Base-by-base conservation (phyloP, 2,329 filamentous ascomycete genomes). In the Pestalotiopsis sp. region DNA sequence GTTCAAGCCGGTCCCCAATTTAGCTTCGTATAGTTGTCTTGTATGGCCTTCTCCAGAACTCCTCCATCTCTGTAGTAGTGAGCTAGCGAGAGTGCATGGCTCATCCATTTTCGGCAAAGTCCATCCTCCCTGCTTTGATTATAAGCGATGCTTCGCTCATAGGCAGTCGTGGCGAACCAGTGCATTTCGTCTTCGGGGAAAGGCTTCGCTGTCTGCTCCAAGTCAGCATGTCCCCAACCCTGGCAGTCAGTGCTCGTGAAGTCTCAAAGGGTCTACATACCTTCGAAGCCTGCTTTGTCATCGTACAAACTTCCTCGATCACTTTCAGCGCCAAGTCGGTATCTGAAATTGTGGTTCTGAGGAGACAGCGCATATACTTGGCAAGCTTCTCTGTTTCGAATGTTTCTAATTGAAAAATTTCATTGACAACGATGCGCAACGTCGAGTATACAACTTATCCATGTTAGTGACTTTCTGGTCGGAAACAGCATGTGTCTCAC, bases 331-430 rank as follows among this genome's bases (percentile, higher is more conserved):
- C 87, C 17, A 90, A 79, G 0, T 78, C 78, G 23, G 89, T 85
- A 61, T 90, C 85, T 4, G 86, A 81, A 0, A 94, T 80, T 0
- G 91, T 86, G 1, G 89, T 83, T 70, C 92, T 91, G 72, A 95
- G 92, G 2, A 96, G 83, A 73, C 92, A 94, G 1, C 93, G 89
- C 60, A 95, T 87, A 82, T 96, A 97, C 73, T 91, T 92, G 7
- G 92, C 88, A 1, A 97, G 82, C 73, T 89, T 90, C 1, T 78
- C 76, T 4, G 84, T 83, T 70, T 91, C 85, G 59, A 90, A 89
- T 0, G 79, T 74, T 20, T 89, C 85, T 1, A 90, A 78, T 1
- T 79, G 83, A 79, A 89, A 91, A 20, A 92, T 90, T 62, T 89
- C 83, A 74, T 93, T 92, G 75, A 96, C 88, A 69, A 95, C 89